These are phyloP conservation scores for Falciphora oryzae DNA, from an alignment of 2,329 filamentous ascomycete genomes.

Conservation along the genomic window DNA sequence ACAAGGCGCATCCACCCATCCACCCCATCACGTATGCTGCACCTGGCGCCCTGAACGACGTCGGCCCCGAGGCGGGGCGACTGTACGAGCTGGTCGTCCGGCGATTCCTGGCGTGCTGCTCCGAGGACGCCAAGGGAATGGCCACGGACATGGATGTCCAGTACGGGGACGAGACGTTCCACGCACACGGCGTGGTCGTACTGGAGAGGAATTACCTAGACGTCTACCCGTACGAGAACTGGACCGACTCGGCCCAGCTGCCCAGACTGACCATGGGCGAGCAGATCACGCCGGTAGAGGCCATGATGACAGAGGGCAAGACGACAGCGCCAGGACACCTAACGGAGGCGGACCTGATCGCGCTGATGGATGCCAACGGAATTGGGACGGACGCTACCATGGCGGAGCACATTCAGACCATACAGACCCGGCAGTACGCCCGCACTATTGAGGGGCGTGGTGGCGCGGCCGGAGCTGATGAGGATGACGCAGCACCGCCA, in stretches of 20 bases:
- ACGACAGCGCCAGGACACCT: conserved; percentile 80
- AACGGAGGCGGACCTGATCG: conserved; percentile 92
- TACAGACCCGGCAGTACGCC: conserved; percentile 85
- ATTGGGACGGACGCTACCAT: conserved; percentile 98
- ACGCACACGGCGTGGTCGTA: conserved; percentile 76
- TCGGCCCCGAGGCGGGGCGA: conserved; percentile 56
- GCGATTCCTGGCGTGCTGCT: conserved; percentile 91
- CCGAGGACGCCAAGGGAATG: conserved; percentile 84
- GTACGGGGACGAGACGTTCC: conserved; percentile 80
- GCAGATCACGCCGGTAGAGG: conserved; percentile 80
- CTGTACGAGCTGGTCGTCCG: conserved; percentile 92
- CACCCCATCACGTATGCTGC: conserved; percentile 86
- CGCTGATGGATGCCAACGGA: conserved; percentile 96
- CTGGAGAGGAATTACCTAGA: conserved; percentile 89
- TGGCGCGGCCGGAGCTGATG: not conserved
- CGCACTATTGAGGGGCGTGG: conserved; percentile 45
- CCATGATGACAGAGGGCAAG: conserved; percentile 84
- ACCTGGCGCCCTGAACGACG: conserved; percentile 48
- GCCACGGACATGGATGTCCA: conserved; percentile 78
- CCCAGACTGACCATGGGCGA: conserved; percentile 77
- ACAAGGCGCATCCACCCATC: conserved; percentile 95
- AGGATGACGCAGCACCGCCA: conserved; percentile 15
- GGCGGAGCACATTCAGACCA: conserved; percentile 97
- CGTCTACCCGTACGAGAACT: conserved; percentile 93
- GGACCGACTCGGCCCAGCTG: conserved; percentile 80